Conservation (phyloP, 768 basidiomycete genomes). For the Amanita rubescens region DNA sequence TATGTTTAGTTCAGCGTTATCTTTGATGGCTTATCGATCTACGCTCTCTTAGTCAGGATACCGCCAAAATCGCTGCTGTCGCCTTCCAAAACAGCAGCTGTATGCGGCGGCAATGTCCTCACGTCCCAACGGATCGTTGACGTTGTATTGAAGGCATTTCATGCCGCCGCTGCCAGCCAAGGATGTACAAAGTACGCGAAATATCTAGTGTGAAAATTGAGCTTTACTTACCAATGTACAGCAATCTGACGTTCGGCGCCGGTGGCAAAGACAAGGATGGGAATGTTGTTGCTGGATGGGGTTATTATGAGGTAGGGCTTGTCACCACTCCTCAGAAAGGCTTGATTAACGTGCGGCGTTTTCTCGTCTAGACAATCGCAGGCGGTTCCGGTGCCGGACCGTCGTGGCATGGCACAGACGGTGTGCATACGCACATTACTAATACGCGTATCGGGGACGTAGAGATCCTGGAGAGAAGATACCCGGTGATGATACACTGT, state of each 20-base stretch:
- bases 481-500: conserved; percentile 82
- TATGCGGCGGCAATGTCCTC: conserved; percentile 89
- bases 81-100: conserved; percentile 82
- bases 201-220: not conserved
- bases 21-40: not conserved
- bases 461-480: conserved; percentile 88
- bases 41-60: conserved; percentile 50
- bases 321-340: not conserved
- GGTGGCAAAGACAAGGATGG: conserved; percentile 85
- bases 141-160: conserved; percentile 88
- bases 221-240: conserved; percentile 17
- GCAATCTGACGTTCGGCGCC: conserved; percentile 84
- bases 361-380: conserved; percentile 66
- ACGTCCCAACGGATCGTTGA: conserved; percentile 94
- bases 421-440: conserved; percentile 91
- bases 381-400: conserved; percentile 92
- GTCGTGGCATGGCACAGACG: conserved; percentile 85
- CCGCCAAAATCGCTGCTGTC: conserved; percentile 73
- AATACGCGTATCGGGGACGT: conserved; percentile 92
- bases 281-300: conserved; percentile 73
- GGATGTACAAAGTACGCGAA: conserved; percentile 80
- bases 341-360: conserved; percentile 7
- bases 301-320: conserved; percentile 68
- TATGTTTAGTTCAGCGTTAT: conserved; percentile 23
- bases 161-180: conserved; percentile 87